Percentiles rank a stretch among this genome's conserved stretches.
These are phyloP conservation scores for Clathrus columnatus DNA, from an alignment of 768 basidiomycete species.

Conservation along the genomic window DNA sequence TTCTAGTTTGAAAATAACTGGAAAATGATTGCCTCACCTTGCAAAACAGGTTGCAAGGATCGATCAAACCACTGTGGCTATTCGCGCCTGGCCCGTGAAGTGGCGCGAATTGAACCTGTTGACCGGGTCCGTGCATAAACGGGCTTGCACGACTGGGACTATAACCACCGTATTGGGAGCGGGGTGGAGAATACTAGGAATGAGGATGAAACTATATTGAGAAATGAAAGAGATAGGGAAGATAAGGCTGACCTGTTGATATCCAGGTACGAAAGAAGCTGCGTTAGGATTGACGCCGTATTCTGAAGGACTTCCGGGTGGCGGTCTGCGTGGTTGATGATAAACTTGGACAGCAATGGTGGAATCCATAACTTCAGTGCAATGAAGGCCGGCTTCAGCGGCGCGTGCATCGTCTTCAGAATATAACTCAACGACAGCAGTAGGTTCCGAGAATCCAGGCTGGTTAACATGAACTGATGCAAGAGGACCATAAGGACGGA, in stretches of 20 bases:
- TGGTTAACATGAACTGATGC: conserved; percentile 61
- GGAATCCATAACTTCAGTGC: conserved; percentile 72
- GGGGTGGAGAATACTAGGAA: conserved; percentile 60
- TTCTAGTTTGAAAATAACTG: conserved; percentile 6
- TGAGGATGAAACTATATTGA: conserved; percentile 3
- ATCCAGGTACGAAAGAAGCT: conserved; percentile 68
- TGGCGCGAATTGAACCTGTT: conserved; percentile 82
- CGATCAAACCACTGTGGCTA: conserved; percentile 81
- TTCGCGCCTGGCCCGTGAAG: conserved; percentile 62
- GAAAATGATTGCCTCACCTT: conserved; percentile 40
- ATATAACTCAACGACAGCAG: conserved; percentile 79
- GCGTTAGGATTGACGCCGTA: conserved; percentile 55
- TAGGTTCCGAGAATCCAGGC: conserved; percentile 68
- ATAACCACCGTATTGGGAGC: conserved; percentile 34
- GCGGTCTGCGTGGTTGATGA: conserved; percentile 45
- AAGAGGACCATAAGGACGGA: conserved; percentile 76
- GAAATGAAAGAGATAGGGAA: not conserved
- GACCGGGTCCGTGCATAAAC: conserved; percentile 82
- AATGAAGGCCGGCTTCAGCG: conserved; percentile 78
- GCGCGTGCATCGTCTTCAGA: conserved; percentile 73
- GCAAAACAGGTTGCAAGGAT: conserved; percentile 86
- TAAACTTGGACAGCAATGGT: conserved; percentile 80
- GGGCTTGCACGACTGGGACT: conserved; percentile 34
- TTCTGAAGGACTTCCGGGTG: conserved; percentile 45
- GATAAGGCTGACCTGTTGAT: conserved; percentile 14